A percentile compares a stretch with the other conserved stretches of the same genome.
Evolutionary conservation across 2,329 filamentous ascomycete genomes (phyloP).

Genomic region (Domatiomyces catenatus): DNA sequence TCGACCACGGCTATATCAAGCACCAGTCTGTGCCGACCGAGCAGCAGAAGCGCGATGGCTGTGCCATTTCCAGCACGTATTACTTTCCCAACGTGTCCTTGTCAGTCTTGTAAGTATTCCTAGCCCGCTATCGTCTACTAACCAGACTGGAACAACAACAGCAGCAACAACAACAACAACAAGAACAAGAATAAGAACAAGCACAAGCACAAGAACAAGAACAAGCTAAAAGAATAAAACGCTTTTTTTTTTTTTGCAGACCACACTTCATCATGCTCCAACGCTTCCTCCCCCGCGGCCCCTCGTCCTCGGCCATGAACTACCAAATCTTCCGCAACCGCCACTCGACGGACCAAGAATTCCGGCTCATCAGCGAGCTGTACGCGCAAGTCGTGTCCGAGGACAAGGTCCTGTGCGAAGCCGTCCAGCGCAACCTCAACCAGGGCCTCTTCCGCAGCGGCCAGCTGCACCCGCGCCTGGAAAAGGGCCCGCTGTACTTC

Average conservation of each 20-base stretch:
- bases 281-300: slow-evolving; percentile 41
- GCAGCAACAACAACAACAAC: background rate
- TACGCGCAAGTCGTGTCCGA: slow-evolving; percentile 51
- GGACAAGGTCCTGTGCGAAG: slow-evolving; percentile 46
- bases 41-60: slow-evolving; percentile 7
- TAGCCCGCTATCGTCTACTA: background rate
- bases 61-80: slow-evolving; percentile 13
- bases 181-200: no score
- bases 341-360: slow-evolving; percentile 41
- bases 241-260: slow-evolving; percentile 18
- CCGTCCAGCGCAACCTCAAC: slow-evolving; percentile 45
- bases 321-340: slow-evolving; percentile 51
- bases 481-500: slow-evolving; percentile 44
- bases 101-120: slow-evolving; percentile 13
- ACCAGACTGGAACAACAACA: background rate
- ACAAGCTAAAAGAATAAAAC: no score
- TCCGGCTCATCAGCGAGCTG: slow-evolving; percentile 41
- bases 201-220: no score
- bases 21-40: slow-evolving; percentile 31
- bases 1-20: slow-evolving; percentile 39
- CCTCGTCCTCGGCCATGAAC: slow-evolving; percentile 38
- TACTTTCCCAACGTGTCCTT: slow-evolving; percentile 16
- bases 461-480: slow-evolving; percentile 44
- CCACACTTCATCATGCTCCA: slow-evolving; percentile 50
- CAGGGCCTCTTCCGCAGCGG: slow-evolving; percentile 47